A percentile compares a stretch with the other conserved stretches of the same genome.
phyloP scores from a whole-genome alignment of 2,329 filamentous ascomycete species.

The Colletotrichum trifolii region DNA sequence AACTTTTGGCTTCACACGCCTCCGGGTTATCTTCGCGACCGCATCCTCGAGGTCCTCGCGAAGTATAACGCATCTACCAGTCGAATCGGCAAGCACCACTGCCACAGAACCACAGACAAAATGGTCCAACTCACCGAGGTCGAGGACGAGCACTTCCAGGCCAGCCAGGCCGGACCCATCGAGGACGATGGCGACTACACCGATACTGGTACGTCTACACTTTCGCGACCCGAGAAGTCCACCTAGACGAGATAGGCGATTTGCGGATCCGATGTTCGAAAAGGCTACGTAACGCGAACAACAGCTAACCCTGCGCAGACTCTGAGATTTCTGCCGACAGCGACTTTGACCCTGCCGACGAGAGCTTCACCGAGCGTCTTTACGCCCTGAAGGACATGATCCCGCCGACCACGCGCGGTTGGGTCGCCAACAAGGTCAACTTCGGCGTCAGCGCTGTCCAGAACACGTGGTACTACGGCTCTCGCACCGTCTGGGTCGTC shows the following conservation, averaged over 20 bases:
- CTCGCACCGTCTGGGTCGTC: conserved; percentile 87
- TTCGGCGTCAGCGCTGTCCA: conserved; percentile 65
- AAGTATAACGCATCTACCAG: background rate
- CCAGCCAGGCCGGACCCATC: conserved; percentile 74
- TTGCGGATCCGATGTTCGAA: no score
- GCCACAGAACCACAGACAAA: conserved; percentile 47
- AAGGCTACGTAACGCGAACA: conserved; percentile 18
- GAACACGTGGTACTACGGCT: conserved; percentile 72
- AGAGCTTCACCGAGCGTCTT: conserved; percentile 75
- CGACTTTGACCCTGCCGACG: conserved; percentile 70
- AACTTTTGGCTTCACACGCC: conserved; percentile 21
- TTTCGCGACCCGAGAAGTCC: background rate
- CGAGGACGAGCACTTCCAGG: conserved; percentile 92
- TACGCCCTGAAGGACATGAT: conserved; percentile 81
- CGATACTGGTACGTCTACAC: conserved; percentile 78
- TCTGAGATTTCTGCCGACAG: conserved; percentile 87
- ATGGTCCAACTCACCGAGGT: conserved; percentile 99
- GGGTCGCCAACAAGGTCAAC: conserved; percentile 70
- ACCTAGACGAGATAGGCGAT: no score
- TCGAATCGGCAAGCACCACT: conserved; percentile 4
- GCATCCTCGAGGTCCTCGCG: conserved; percentile 16
- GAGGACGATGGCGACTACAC: conserved; percentile 94
- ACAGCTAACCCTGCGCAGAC: conserved; percentile 58
- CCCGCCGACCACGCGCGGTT: conserved; percentile 76
- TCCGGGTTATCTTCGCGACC: conserved; percentile 11